Conservation (phyloP, 108 stramenopile genomes). For the Pseudonitzschia delicatissima region DNA sequence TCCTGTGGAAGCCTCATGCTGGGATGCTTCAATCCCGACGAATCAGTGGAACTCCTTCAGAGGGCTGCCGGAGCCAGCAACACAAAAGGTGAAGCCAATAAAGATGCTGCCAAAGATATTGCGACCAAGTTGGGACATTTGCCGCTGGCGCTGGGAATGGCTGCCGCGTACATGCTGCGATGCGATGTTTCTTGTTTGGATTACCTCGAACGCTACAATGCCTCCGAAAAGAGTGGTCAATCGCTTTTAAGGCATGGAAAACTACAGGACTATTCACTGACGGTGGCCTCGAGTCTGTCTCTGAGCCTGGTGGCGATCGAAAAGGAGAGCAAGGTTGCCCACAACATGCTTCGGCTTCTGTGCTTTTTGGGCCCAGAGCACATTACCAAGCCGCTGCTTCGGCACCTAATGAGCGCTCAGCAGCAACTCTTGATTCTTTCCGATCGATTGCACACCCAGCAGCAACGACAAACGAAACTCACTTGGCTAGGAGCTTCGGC, state of each 20-base stretch:
- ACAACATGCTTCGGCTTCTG: constrained; percentile 43
- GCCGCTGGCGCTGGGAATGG: constrained; percentile 63
- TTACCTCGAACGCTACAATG: constrained; percentile 53
- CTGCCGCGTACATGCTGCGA: constrained; percentile 65
- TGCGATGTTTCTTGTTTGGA: constrained; percentile 61
- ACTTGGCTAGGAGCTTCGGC: neutral
- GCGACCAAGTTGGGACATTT: constrained; percentile 45
- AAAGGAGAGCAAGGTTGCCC: constrained; percentile 39
- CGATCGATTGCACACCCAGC: neutral
- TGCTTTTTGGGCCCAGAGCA: constrained; percentile 56
- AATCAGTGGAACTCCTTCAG: constrained; percentile 49
- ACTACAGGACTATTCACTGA: constrained; percentile 40
- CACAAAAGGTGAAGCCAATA: constrained; percentile 4
- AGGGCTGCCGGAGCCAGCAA: constrained; percentile 33
- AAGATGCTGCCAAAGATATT: constrained; percentile 24
- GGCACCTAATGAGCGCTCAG: constrained; percentile 30
- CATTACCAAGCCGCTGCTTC: constrained; percentile 54
- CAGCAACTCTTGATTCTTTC: no score
- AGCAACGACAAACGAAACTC: neutral
- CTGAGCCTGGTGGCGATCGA: constrained; percentile 53
- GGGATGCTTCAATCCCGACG: constrained; percentile 51
- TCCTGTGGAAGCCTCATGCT: constrained; percentile 24
- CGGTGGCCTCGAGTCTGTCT: constrained; percentile 54
- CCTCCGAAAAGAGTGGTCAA: constrained; percentile 41
- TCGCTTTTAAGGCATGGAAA: constrained; percentile 38